Percentiles rank a stretch among this genome's conserved stretches.
Evolutionary conservation across 2,329 filamentous ascomycete species (phyloP).

Genomic region (Exophiala aquamarina): DNA sequence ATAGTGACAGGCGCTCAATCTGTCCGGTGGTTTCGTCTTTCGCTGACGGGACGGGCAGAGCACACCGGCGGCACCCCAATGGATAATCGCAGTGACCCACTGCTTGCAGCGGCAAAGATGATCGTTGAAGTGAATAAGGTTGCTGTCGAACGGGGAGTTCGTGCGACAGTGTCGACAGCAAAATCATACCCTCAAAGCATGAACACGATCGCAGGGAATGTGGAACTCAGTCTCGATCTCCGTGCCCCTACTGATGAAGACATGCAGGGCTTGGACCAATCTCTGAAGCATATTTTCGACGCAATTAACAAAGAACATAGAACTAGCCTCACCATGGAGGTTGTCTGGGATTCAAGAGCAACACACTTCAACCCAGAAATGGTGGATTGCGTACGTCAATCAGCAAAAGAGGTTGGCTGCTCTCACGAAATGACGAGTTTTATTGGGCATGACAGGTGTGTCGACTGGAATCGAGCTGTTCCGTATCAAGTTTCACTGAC

Average conservation of each 20-base stretch:
- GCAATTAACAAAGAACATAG: slow-evolving; percentile 5
- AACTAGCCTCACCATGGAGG: slow-evolving; percentile 1
- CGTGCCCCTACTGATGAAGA: slow-evolving; percentile 12
- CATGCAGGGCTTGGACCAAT: slow-evolving; percentile 12
- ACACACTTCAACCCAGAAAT: slow-evolving; percentile 8
- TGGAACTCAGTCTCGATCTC: slow-evolving; percentile 18
- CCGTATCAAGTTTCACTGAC: not conserved
- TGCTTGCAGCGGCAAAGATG: slow-evolving; percentile 66
- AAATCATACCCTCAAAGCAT: slow-evolving; percentile 21
- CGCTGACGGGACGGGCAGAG: slow-evolving; percentile 64
- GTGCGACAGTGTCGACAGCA: slow-evolving; percentile 57
- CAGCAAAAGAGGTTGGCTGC: slow-evolving; percentile 6
- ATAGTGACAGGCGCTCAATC: slow-evolving; percentile 72
- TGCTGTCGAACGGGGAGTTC: slow-evolving; percentile 55
- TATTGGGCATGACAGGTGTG: slow-evolving; percentile 15
- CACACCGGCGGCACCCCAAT: slow-evolving; percentile 76
- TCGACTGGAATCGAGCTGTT: not conserved
- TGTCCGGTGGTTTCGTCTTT: slow-evolving; percentile 71
- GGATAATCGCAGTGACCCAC: slow-evolving; percentile 63
- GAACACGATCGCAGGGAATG: slow-evolving; percentile 20
- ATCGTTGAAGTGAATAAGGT: slow-evolving; percentile 66
- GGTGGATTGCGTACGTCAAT: slow-evolving; percentile 9
- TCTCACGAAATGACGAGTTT: slow-evolving; percentile 12
- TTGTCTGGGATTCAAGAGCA: slow-evolving; percentile 10
- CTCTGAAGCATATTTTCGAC: slow-evolving; percentile 1